phyloP scores from a whole-genome alignment of 1,139 yeast species.

The Zygoascus meyerae region DNA sequence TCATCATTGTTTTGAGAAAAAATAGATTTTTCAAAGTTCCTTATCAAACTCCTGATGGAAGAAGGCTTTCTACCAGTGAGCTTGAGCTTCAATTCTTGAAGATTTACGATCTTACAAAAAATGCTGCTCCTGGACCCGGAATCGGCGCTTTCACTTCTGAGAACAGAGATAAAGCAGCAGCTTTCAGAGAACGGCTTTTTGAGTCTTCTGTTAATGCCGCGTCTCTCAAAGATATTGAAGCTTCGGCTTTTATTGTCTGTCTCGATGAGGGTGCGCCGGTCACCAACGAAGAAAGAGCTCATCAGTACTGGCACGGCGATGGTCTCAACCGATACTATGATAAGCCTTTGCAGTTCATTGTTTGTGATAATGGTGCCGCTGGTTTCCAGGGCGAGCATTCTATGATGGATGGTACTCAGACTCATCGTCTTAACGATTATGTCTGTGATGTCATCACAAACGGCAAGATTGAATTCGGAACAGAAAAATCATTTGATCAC shows the following conservation, averaged over 20 bases:
- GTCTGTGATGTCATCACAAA: slow-evolving; percentile 54
- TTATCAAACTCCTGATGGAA: slow-evolving; percentile 45
- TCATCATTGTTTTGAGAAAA: slow-evolving; percentile 65
- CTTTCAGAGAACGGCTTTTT: slow-evolving; percentile 52
- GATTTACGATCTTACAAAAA: slow-evolving; percentile 43
- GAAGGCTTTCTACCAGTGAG: slow-evolving; percentile 52
- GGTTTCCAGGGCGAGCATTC: slow-evolving; percentile 97
- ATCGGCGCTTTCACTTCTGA: slow-evolving; percentile 78
- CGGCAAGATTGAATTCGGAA: slow-evolving; percentile 38
- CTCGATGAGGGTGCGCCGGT: slow-evolving; percentile 71
- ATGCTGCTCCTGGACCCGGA: slow-evolving; percentile 45
- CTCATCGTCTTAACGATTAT: slow-evolving; percentile 78
- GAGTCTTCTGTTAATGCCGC: slow-evolving; percentile 49
- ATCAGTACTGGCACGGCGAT: slow-evolving; percentile 91
- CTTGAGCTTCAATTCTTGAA: slow-evolving; percentile 60
- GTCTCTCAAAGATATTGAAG: slow-evolving; percentile 63
- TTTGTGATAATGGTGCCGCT: slow-evolving; percentile 77
- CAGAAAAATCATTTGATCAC: slow-evolving; percentile 20
- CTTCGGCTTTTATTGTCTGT: slow-evolving; percentile 74
- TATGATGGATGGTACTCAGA: slow-evolving; percentile 97
- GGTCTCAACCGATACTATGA: slow-evolving; percentile 88
- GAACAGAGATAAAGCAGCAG: slow-evolving; percentile 79
- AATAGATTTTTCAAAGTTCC: slow-evolving; percentile 79
- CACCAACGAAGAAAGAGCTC: slow-evolving; percentile 80
- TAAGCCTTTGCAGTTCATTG: slow-evolving; percentile 83